Evolutionary conservation across 495 filamentous ascomycete species (phyloP).

Genomic region (Annulohypoxylon maeteangense): DNA sequence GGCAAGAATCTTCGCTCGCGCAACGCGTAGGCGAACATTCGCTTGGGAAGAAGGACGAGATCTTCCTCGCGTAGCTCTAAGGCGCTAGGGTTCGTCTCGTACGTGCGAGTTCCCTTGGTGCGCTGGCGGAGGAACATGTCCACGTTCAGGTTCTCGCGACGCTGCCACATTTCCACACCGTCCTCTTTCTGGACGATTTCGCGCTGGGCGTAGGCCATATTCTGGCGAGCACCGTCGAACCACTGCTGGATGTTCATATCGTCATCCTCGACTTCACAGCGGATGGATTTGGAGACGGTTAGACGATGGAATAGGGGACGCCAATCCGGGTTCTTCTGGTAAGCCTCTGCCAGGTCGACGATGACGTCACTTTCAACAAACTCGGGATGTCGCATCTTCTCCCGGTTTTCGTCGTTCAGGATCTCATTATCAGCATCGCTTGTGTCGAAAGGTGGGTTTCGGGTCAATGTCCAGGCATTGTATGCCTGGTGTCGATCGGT

Average conservation of each 20-base stretch:
- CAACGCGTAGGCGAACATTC: slow-evolving; percentile 53
- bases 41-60: slow-evolving; percentile 51
- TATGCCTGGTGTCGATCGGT: slow-evolving; percentile 60
- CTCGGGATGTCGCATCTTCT: slow-evolving; percentile 46
- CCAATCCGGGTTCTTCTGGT: slow-evolving; percentile 49
- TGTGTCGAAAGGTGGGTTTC: slow-evolving; percentile 43
- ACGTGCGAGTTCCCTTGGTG: slow-evolving; percentile 36
- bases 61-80: slow-evolving; percentile 49
- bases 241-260: slow-evolving; percentile 48
- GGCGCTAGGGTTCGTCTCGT: slow-evolving; percentile 37
- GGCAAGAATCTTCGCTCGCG: slow-evolving; percentile 53
- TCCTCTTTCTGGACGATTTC: slow-evolving; percentile 47
- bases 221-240: slow-evolving; percentile 40
- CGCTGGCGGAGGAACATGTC: slow-evolving; percentile 49
- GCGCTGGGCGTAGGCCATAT: slow-evolving; percentile 36
- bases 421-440: slow-evolving; percentile 32
- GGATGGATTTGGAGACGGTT: slow-evolving; percentile 37
- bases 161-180: slow-evolving; percentile 47
- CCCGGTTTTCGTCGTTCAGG: slow-evolving; percentile 37
- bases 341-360: slow-evolving; percentile 60
- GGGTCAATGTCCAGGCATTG: slow-evolving; percentile 55
- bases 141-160: slow-evolving; percentile 45
- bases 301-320: slow-evolving; percentile 39
- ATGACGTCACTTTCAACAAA: slow-evolving; percentile 62
- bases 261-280: slow-evolving; percentile 38